Percentiles rank a stretch among this genome's conserved stretches.
phyloP scores from a whole-genome alignment of 306 rosid genomes.

The Delonix regia region DNA sequence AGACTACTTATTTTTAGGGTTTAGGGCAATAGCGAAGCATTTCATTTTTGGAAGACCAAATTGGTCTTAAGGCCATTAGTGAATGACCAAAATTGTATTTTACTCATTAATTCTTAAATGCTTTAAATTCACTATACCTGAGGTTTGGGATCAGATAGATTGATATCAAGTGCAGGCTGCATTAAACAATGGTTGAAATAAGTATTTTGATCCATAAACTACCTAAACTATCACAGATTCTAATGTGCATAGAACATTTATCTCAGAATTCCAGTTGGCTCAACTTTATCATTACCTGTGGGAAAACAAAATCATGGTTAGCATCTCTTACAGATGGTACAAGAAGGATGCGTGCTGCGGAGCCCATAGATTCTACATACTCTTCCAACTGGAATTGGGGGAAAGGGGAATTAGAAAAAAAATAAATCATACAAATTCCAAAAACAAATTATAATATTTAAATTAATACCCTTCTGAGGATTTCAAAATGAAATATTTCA shows the following conservation, averaged over 20 bases:
- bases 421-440: background rate
- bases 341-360: constrained; percentile 68
- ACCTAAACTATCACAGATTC: constrained; percentile 27
- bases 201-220: constrained; percentile 21
- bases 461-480: constrained; percentile 70
- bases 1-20: no score
- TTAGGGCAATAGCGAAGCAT: no score
- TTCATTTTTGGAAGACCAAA: no score
- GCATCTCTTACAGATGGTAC: constrained; percentile 91
- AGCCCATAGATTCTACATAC: constrained; percentile 67
- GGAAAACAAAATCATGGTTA: constrained; percentile 85
- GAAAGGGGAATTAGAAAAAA: constrained; percentile 24
- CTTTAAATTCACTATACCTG: constrained; percentile 63
- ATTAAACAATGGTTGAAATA: constrained; percentile 37
- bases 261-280: constrained; percentile 13
- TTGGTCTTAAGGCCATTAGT: no score
- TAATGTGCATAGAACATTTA: constrained; percentile 18
- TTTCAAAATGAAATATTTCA: constrained; percentile 71
- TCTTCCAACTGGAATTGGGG: constrained; percentile 67
- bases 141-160: constrained; percentile 58
- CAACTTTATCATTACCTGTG: constrained; percentile 68
- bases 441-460: background rate
- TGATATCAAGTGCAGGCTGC: constrained; percentile 86
- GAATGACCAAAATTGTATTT: no score
- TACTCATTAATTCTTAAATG: constrained; percentile 28